phyloP scores from a whole-genome alignment of 1,284 basidiomycete genomes.

The Apiotrichum laibachii region DNA sequence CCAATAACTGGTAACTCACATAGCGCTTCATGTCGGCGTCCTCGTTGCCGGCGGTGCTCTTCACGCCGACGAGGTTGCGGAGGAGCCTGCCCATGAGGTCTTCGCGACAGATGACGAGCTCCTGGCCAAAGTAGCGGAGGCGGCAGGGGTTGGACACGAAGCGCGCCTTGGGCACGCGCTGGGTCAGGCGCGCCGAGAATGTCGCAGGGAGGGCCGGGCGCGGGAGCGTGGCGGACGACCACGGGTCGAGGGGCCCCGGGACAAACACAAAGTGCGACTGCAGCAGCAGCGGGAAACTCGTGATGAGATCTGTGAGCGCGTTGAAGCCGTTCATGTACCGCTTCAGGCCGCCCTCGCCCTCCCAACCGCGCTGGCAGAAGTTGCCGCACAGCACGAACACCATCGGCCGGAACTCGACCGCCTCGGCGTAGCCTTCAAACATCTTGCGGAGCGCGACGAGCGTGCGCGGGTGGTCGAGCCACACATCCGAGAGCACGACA shows the following conservation, averaged over 20 bases:
- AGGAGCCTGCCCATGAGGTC: slow-evolving; percentile 93
- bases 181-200: slow-evolving; percentile 66
- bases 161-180: slow-evolving; percentile 70
- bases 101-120: slow-evolving; percentile 90
- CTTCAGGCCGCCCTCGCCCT: slow-evolving; percentile 72
- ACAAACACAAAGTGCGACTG: slow-evolving; percentile 88
- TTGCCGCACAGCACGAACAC: slow-evolving; percentile 92
- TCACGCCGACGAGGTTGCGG: slow-evolving; percentile 82
- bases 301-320: slow-evolving; percentile 76
- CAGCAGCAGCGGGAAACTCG: slow-evolving; percentile 74
- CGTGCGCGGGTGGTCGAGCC: slow-evolving; percentile 76
- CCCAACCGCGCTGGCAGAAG: slow-evolving; percentile 81
- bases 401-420: slow-evolving; percentile 75
- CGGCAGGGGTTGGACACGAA: slow-evolving; percentile 92
- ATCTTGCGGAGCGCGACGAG: slow-evolving; percentile 74
- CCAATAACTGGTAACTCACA: too few relatives aligned
- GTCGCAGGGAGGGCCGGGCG: slow-evolving; percentile 72
- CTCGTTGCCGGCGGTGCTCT: slow-evolving; percentile 61
- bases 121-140: slow-evolving; percentile 91
- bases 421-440: slow-evolving; percentile 86
- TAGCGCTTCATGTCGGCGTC: slow-evolving; percentile 77
- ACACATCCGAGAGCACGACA: slow-evolving; percentile 85
- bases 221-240: slow-evolving; percentile 73
- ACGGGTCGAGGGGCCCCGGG: slow-evolving; percentile 87
- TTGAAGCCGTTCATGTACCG: slow-evolving; percentile 87